phyloP scores from a whole-genome alignment of 306 rosid species.

The Medicago lupulina region DNA sequence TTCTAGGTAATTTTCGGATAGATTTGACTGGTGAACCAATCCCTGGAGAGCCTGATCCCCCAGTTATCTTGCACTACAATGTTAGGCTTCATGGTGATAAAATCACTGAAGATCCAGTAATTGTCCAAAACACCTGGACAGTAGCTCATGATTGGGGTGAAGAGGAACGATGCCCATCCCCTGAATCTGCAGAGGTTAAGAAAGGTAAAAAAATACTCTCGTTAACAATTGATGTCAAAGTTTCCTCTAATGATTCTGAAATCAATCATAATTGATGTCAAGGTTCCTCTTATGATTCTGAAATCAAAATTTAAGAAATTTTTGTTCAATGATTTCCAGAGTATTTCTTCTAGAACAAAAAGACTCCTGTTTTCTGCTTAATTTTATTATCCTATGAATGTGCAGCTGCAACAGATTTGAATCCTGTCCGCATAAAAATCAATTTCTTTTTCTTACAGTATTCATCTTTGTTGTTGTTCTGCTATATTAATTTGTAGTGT shows the following conservation, averaged over 20 bases:
- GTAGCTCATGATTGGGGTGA: slow-evolving; percentile 94
- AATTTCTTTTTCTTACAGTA: slow-evolving; percentile 15
- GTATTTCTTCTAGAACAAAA: slow-evolving; percentile 20
- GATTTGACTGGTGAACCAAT: slow-evolving; percentile 92
- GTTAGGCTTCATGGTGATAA: slow-evolving; percentile 96
- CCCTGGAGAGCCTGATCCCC: slow-evolving; percentile 99
- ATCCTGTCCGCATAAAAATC: slow-evolving; percentile 12
- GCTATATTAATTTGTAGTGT: slow-evolving; percentile 3
- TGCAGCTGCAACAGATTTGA: slow-evolving; percentile 33
- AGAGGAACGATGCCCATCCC: slow-evolving; percentile 98
- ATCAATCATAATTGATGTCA: slow-evolving; percentile 23
- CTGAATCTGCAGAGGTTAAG: slow-evolving; percentile 67
- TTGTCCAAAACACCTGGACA: slow-evolving; percentile 98
- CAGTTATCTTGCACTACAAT: slow-evolving; percentile 91
- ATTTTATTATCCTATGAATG: slow-evolving; percentile 6
- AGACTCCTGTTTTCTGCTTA: slow-evolving; percentile 4
- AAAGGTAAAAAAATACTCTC: slow-evolving; percentile 60
- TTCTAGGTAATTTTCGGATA: slow-evolving; percentile 84
- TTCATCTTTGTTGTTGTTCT: neutral
- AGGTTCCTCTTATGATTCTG: slow-evolving; percentile 27
- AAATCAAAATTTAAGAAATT: slow-evolving; percentile 24
- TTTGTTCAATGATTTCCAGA: slow-evolving; percentile 15
- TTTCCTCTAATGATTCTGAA: slow-evolving; percentile 31
- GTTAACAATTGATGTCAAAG: slow-evolving; percentile 16
- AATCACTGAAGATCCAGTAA: slow-evolving; percentile 93